Base-by-base conservation (phyloP, 257 asterid species). In the Leonotis leonurus region DNA sequence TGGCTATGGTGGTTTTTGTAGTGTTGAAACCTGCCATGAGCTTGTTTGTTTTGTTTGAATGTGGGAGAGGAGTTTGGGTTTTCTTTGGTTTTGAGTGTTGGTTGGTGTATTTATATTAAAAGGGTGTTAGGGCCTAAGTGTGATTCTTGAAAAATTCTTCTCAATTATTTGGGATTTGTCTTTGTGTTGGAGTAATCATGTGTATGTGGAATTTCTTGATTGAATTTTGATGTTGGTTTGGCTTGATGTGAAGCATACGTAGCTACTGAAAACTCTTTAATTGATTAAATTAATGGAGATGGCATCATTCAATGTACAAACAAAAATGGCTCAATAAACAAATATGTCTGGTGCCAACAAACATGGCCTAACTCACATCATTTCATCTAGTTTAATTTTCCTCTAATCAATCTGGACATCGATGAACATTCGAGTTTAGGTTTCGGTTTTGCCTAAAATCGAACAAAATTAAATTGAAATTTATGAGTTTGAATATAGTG, bases 21-120 rank as follows among this genome's bases (percentile, higher is more conserved):
- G 76, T 30, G 67, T 86, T 79, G n/a, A 69, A 64, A 64, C 69
- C 73, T 12, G 83, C 84, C 96, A 85, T 85, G 70, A 50, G 41
- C n/a, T 3, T 0, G 24, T 58, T 49, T 9, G 0, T 36, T 11
- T 66, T 52, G 3, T 39, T 30, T 65, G 43, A 16, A 30, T 53
- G 20, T 33, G 39, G 9, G 33, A 10, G 39, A 30, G 40, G 20
- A 40, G 33, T 50, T 64, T 10, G 25, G 1, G 1, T 41, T 14
- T 41, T 43, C 4, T 5, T 37, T 12, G 14, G 18, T 36, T 62
- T 26, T 49, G 74, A n/a, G 26, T 74, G 68, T 45, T 43, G 37
- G 54, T 30, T 55, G 70, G 10, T 50, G 66, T 53, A 71, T 82
- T 80, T 80, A 77, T 80, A 81, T 60, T 45, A 35, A n/a, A n/a